phyloP scores from a whole-genome alignment of 805 yeast genomes.

The Starmerella bombicola region DNA sequence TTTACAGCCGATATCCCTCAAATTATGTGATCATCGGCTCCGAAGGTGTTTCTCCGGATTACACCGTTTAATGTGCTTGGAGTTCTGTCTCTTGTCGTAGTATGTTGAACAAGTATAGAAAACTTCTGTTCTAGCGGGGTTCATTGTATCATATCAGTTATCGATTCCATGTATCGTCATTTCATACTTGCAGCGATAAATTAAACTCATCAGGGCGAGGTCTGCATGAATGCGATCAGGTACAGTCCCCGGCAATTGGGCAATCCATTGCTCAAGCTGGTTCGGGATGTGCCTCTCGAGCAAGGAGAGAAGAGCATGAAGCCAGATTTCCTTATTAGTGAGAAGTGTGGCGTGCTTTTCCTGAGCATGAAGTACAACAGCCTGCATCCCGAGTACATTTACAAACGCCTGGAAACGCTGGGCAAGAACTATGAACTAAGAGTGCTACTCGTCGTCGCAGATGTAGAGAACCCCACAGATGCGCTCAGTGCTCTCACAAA shows the following conservation, averaged over 20 bases:
- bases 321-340: constrained; percentile 31
- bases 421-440: constrained; percentile 27
- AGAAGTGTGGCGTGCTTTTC: constrained; percentile 29
- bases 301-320: constrained; percentile 25
- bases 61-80: too few species aligned
- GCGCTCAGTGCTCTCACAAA: constrained; percentile 29
- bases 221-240: constrained; percentile 5
- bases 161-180: too few species aligned
- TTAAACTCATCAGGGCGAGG: too few species aligned
- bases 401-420: constrained; percentile 28
- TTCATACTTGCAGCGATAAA: too few species aligned
- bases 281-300: constrained; percentile 22
- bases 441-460: constrained; percentile 30
- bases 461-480: constrained; percentile 30
- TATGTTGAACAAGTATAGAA: too few species aligned
- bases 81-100: too few species aligned
- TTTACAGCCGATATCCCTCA: too few species aligned
- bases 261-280: constrained; percentile 24
- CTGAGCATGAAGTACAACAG: constrained; percentile 29
- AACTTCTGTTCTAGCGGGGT: too few species aligned
- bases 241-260: constrained; percentile 24
- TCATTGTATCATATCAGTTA: too few species aligned
- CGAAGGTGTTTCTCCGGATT: too few species aligned
- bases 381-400: constrained; percentile 34
- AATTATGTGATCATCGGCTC: too few species aligned